Evolutionary conservation across 306 rosid species (phyloP).

Genomic region (Cucurbita moschata): DNA sequence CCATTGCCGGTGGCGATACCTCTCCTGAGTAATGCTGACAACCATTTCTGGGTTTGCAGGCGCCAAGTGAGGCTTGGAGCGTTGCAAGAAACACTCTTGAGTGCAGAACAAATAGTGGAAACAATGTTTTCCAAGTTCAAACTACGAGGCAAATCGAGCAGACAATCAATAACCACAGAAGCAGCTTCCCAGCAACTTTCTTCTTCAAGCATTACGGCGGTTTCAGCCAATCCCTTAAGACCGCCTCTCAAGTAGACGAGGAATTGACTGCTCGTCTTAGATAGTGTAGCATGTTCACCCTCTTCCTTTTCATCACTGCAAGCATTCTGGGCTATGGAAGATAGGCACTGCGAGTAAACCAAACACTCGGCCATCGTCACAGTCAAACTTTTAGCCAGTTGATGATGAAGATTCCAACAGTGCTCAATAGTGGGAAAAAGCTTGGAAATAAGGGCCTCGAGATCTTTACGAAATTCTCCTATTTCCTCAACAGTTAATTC

Average conservation of each 20-base stretch:
- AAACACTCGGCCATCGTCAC: slow-evolving; percentile 50
- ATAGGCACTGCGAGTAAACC: slow-evolving; percentile 48
- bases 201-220: slow-evolving; percentile 46
- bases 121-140: slow-evolving; percentile 42
- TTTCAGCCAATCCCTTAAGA: slow-evolving; percentile 55
- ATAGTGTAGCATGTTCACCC: slow-evolving; percentile 28
- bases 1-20: slow-evolving; percentile 40
- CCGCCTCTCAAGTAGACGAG: slow-evolving; percentile 42
- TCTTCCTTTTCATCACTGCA: slow-evolving; percentile 33
- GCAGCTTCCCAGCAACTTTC: slow-evolving; percentile 84
- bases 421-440: slow-evolving; percentile 50
- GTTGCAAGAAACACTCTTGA: slow-evolving; percentile 40
- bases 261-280: slow-evolving; percentile 28
- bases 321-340: slow-evolving; percentile 30
- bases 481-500: slow-evolving; percentile 39
- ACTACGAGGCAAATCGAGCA: slow-evolving; percentile 39
- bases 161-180: slow-evolving; percentile 62
- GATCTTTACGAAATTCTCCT: slow-evolving; percentile 43
- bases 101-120: slow-evolving; percentile 46
- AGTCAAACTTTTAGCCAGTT: slow-evolving; percentile 53
- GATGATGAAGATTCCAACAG: slow-evolving; percentile 81
- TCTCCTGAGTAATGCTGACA: slow-evolving; percentile 36
- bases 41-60: slow-evolving; percentile 66
- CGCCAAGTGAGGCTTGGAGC: slow-evolving; percentile 87
- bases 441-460: slow-evolving; percentile 47